These are phyloP conservation scores for Neocatenulostroma microsporum DNA, from an alignment of 2,329 filamentous ascomycete species.

Conservation along the genomic window DNA sequence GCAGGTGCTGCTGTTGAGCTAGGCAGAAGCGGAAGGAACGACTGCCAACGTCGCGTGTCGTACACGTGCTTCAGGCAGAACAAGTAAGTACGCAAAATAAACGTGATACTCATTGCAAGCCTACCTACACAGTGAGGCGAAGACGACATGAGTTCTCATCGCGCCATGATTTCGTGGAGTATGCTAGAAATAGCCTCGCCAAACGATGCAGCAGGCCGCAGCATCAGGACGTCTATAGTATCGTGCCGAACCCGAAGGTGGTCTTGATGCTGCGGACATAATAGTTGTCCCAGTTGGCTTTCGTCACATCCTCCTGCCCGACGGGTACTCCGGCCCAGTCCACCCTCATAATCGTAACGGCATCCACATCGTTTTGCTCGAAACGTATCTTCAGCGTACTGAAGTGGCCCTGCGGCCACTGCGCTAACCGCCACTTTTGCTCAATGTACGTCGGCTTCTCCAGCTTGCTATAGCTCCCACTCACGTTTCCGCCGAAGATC, in stretches of 20 bases:
- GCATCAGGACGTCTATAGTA: too few relatives aligned
- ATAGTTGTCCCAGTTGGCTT: slow-evolving; percentile 93
- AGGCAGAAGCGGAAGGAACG: too few relatives aligned
- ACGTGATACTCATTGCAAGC: too few relatives aligned
- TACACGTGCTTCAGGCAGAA: too few relatives aligned
- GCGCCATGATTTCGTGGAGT: too few relatives aligned
- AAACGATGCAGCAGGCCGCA: too few relatives aligned
- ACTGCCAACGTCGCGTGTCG: too few relatives aligned
- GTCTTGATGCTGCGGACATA: slow-evolving; percentile 60
- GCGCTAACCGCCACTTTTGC: slow-evolving; percentile 88
- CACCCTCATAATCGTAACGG: slow-evolving; percentile 89
- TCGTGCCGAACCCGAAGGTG: slow-evolving; percentile 44
- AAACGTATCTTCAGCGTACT: slow-evolving; percentile 86
- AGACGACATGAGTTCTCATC: too few relatives aligned
- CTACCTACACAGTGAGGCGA: too few relatives aligned
- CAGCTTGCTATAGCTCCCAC: slow-evolving; percentile 76
- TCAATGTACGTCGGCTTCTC: slow-evolving; percentile 74
- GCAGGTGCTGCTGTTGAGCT: too few relatives aligned
- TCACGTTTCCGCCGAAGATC: slow-evolving; percentile 91
- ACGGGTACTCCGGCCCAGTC: slow-evolving; percentile 89
- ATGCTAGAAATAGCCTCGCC: too few relatives aligned
- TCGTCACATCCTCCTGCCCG: slow-evolving; percentile 92
- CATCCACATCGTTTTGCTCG: slow-evolving; percentile 92
- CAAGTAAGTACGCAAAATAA: too few relatives aligned
- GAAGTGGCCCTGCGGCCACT: slow-evolving; percentile 88